A percentile compares a stretch with the other conserved stretches of the same genome.
Evolutionary conservation across 2,329 filamentous ascomycete genomes (phyloP).

Genomic region (Aureobasidium sp.): DNA sequence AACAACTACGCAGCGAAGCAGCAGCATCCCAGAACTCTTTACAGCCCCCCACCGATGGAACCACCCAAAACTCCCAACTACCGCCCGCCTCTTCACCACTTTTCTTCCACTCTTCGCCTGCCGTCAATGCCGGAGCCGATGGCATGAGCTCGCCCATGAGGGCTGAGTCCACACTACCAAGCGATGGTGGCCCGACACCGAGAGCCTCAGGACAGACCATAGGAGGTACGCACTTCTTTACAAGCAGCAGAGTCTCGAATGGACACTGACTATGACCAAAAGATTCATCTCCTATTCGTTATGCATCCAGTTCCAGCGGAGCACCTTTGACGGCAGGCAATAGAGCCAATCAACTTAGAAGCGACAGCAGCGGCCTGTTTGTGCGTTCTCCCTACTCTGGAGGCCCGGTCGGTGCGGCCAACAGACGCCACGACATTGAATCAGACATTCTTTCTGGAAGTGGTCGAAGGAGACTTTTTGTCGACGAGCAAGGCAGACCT

Average conservation of each 20-base stretch:
- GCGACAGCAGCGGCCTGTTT: slow-evolving; percentile 81
- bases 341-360: slow-evolving; percentile 62
- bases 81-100: slow-evolving; percentile 63
- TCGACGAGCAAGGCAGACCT: slow-evolving; percentile 56
- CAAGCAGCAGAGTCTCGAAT: not conserved
- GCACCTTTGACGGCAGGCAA: slow-evolving; percentile 35
- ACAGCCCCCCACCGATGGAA: slow-evolving; percentile 34
- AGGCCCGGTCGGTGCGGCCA: slow-evolving; percentile 45
- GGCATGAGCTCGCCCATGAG: slow-evolving; percentile 41
- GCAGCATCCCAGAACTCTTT: slow-evolving; percentile 28
- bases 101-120: slow-evolving; percentile 61
- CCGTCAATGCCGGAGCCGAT: slow-evolving; percentile 30
- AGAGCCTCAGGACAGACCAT: slow-evolving; percentile 53
- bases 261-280: slow-evolving; percentile 16
- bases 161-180: slow-evolving; percentile 31
- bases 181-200: slow-evolving; percentile 61
- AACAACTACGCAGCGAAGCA: slow-evolving; percentile 35
- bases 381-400: slow-evolving; percentile 55
- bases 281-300: slow-evolving; percentile 92
- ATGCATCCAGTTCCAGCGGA: slow-evolving; percentile 76
- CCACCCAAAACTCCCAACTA: slow-evolving; percentile 35
- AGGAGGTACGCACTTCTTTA: slow-evolving; percentile 47
- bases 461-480: slow-evolving; percentile 49
- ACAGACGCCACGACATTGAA: slow-evolving; percentile 77
- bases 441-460: slow-evolving; percentile 59